A percentile compares a stretch with the other conserved stretches of the same genome.
phyloP scores from a whole-genome alignment of 139 green algal genomes.

The Tetraselmis chui region DNA sequence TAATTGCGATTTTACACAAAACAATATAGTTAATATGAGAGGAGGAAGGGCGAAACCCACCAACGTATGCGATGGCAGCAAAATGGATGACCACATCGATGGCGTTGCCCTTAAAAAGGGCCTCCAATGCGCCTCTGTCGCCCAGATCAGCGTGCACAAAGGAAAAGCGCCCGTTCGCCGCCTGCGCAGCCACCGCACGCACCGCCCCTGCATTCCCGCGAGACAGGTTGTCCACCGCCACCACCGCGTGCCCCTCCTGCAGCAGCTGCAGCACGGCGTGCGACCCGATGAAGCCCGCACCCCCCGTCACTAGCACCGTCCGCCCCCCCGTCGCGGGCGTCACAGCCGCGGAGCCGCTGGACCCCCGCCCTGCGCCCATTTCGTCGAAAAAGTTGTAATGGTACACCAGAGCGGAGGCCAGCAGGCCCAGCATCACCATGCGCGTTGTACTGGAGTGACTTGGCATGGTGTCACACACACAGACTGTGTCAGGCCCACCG shows the following conservation, averaged over 20 bases:
- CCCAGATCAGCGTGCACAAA: constrained; percentile 54
- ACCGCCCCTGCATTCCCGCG: constrained; percentile 61
- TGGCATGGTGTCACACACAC: too few species aligned
- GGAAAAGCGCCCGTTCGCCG: constrained; percentile 9
- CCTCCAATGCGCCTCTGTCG: constrained; percentile 27
- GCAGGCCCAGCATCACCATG: background rate
- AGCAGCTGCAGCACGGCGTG: constrained; percentile 50
- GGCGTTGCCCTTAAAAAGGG: constrained; percentile 11
- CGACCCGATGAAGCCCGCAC: constrained; percentile 63
- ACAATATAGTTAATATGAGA: background rate
- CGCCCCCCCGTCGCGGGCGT: too few species aligned
- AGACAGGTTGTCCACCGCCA: constrained; percentile 58
- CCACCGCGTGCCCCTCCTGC: constrained; percentile 48
- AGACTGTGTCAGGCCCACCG: too few species aligned
- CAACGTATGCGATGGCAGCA: constrained; percentile 66
- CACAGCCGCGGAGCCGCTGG: too few species aligned
- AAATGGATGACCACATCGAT: constrained; percentile 71
- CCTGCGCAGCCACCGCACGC: constrained; percentile 21
- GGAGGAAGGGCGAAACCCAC: constrained; percentile 22
- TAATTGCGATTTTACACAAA: background rate
- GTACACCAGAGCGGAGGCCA: background rate
- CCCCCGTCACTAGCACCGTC: background rate
- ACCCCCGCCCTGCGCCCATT: too few species aligned
- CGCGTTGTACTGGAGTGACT: background rate
- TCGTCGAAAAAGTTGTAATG: background rate